Evolutionary conservation across 2,329 filamentous ascomycete genomes (phyloP), one percentile per base, ranked within the genome.

Genomic region (Dissoconium aciculare): DNA sequence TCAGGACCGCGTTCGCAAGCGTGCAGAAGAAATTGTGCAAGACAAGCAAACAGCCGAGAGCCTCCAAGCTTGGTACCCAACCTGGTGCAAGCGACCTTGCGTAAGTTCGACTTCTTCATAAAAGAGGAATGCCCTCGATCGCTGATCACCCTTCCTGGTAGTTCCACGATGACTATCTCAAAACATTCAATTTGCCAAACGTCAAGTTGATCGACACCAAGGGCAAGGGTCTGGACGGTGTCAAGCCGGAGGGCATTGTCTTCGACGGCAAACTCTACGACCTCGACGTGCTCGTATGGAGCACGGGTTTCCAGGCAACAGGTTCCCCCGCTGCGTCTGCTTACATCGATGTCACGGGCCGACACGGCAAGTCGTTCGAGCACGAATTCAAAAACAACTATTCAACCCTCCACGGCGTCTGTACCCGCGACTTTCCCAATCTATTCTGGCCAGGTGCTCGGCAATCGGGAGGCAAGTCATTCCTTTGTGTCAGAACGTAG

Each of bases 1-100:
- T 12, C 50, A 56, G 21, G 59, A 70, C 11, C 36, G 46, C 2
- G 46, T 67, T n/a, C 62, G 69, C 2, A 49, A 48, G 3, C 59
- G 65, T 2, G 55, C 63, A 4, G 60, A 64, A n/a, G 42, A 54
- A 0, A 49, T 65, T n/a, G 69, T 77, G n/a, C 49, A 62, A 21
- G 62, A 75, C 40, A 49, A 50, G 8, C 50, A 47, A 2, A 68
- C 62, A 0, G 71, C 71, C 0, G 57, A 59, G 15, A 58, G 51
- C 2, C 57, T 76, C 5, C 68, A 71, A 44, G 56, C 69, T 0
- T 74, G 67, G 66, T 78, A 76, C 43, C 62, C 66, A 0, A 51
- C 53, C 0, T 74, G 66, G 62, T 78, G 73, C 56, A 78, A 78
- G 48, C 63, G 73, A 0, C 71, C 72, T 0, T 64, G 58, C 24